Conservation (phyloP, 2,329 filamentous ascomycete genomes). For the Pseudogymnoascus sp. region DNA sequence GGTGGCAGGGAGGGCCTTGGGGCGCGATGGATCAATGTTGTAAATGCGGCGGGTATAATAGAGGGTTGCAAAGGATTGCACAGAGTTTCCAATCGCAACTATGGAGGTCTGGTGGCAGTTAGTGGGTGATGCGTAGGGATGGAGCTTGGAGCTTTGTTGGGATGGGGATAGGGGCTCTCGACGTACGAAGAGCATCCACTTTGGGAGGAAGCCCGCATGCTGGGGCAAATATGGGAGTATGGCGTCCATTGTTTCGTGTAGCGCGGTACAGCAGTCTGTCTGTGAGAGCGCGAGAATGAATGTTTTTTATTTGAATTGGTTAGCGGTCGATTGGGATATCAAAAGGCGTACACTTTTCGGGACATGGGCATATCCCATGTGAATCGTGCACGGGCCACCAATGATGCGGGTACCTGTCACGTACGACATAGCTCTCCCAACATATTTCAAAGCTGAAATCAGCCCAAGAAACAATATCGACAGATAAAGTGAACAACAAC, state of each 20-base stretch:
- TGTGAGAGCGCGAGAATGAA: background rate
- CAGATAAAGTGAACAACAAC: background rate
- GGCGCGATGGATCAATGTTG: constrained; percentile 44
- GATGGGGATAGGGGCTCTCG: background rate
- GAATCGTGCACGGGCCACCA: background rate
- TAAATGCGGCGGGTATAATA: constrained; percentile 84
- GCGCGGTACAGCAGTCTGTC: background rate
- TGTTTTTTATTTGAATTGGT: background rate
- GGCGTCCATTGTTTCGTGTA: background rate
- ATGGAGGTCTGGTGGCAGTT: constrained; percentile 58
- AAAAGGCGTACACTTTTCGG: background rate
- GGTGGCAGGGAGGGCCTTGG: constrained; percentile 32
- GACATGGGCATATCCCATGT: background rate
- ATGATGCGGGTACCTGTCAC: background rate
- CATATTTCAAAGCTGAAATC: background rate
- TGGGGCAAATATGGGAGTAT: constrained; percentile 17
- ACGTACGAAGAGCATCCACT: constrained; percentile 58
- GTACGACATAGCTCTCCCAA: background rate
- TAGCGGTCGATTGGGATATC: background rate
- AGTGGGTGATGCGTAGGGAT: constrained; percentile 3
- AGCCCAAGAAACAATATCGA: background rate
- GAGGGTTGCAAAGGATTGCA: constrained; percentile 75
- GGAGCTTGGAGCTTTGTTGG: background rate
- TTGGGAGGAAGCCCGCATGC: constrained; percentile 45
- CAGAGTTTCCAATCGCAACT: constrained; percentile 73